Percentiles rank a stretch among this genome's conserved stretches.
Evolutionary conservation across 441 rosid genomes (phyloP).

Genomic region (Brassica balearica): DNA sequence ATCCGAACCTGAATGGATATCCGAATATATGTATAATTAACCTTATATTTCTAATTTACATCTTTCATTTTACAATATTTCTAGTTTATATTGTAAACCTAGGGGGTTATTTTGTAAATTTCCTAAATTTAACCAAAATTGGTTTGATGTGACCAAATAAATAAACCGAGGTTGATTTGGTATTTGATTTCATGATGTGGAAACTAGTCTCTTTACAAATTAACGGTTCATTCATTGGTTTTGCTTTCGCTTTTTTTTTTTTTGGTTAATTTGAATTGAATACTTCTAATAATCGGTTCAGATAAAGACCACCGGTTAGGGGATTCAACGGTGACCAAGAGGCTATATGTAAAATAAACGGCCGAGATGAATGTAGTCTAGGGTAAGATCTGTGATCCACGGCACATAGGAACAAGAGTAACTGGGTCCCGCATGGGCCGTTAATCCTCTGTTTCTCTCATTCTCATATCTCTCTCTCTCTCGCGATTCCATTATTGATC

Average conservation of each 20-base stretch:
- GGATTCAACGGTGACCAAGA: background rate
- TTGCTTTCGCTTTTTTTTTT: background rate
- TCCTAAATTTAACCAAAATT: background rate
- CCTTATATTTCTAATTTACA: too few species aligned
- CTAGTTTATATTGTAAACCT: background rate
- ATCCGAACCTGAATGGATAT: too few species aligned
- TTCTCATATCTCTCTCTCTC: too few species aligned
- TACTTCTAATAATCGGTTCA: background rate
- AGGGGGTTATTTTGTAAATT: background rate
- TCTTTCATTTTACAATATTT: too few species aligned
- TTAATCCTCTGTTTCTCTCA: background rate
- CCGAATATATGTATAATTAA: too few species aligned
- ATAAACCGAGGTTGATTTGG: background rate
- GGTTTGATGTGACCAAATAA: constrained; percentile 1
- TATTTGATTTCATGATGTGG: background rate
- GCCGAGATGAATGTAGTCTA: background rate
- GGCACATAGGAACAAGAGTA: constrained; percentile 8
- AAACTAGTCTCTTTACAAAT: background rate
- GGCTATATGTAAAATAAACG: constrained; percentile 4
- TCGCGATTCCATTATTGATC: background rate
- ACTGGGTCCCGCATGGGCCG: constrained; percentile 44
- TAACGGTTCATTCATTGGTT: background rate
- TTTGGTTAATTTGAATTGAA: background rate
- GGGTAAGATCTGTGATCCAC: background rate
- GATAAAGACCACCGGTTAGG: constrained; percentile 13